A percentile compares a stretch with the other conserved stretches of the same genome.
These are phyloP conservation scores for Salix suchowensis DNA, from an alignment of 345 rosid genomes.

Conservation along the genomic window DNA sequence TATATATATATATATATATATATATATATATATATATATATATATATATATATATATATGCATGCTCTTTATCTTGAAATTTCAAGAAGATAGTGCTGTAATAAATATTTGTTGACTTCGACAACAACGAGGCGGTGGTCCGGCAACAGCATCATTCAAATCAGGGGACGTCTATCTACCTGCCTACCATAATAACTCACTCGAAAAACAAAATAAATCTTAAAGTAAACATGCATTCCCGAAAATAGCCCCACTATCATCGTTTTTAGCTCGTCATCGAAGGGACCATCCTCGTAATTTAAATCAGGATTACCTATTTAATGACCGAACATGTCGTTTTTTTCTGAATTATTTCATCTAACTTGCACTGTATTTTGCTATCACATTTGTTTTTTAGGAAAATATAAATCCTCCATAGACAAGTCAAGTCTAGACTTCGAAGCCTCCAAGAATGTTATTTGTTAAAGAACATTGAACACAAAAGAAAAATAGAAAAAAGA, in stretches of 20 bases:
- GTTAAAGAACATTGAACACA: not conserved
- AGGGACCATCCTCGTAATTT: not conserved
- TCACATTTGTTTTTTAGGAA: not conserved
- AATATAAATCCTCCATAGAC: not conserved
- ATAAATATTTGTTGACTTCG: not conserved
- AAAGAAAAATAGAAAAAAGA: not conserved
- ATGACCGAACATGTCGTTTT: not conserved
- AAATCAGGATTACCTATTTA: not conserved
- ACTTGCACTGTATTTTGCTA: not conserved
- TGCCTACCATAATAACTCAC: not conserved
- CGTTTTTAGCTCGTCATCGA: not conserved
- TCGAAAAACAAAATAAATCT: not conserved
- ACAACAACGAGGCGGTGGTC: not conserved
- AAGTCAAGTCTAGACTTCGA: constrained; percentile 6
- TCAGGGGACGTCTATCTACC: not conserved
- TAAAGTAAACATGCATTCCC: not conserved
- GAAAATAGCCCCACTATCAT: not conserved
- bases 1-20: too few species aligned
- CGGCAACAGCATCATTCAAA: not conserved
- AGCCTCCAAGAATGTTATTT: constrained; percentile 1
- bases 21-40: too few species aligned
- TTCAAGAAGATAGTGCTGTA: not conserved
- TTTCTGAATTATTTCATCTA: not conserved
- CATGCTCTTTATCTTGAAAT: not conserved
- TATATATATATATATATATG: too few species aligned